A percentile compares a stretch with the other conserved stretches of the same genome.
Conservation (phyloP, 345 rosid genomes). For the Stellera chamaejasme region DNA sequence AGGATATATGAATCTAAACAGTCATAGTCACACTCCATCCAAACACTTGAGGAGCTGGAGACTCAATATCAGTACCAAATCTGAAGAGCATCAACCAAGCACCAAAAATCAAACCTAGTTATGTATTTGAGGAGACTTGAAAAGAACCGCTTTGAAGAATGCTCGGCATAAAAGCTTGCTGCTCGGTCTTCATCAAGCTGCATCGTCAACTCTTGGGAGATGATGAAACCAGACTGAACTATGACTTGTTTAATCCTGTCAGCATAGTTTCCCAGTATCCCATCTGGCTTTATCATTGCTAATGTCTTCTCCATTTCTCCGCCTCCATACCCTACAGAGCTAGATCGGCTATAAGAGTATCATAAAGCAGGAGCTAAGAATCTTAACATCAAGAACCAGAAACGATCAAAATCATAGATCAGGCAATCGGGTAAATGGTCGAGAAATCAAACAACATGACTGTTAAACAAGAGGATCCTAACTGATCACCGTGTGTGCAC, state of each 20-base stretch:
- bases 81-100: background rate
- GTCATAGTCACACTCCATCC: too few species aligned
- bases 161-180: constrained; percentile 61
- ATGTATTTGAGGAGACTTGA: constrained; percentile 57
- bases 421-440: background rate
- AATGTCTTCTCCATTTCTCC: constrained; percentile 45
- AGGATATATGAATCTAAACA: too few species aligned
- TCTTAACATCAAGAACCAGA: background rate
- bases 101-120: constrained; percentile 41
- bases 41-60: too few species aligned
- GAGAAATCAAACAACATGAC: too few species aligned
- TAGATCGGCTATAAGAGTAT: constrained; percentile 10
- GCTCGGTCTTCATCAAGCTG: constrained; percentile 50
- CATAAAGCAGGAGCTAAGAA: background rate
- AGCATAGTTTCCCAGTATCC: constrained; percentile 54
- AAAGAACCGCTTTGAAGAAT: constrained; percentile 58
- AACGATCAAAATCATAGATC: background rate
- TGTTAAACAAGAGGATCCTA: too few species aligned
- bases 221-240: constrained; percentile 44
- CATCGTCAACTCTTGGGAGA: constrained; percentile 38
- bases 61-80: background rate
- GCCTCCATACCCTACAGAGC: constrained; percentile 32
- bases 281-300: constrained; percentile 84
- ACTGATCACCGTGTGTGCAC: too few species aligned
- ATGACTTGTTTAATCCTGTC: constrained; percentile 40